These are phyloP conservation scores for Phalaenopsis aphrodite DNA, from an alignment of 106 monocot genomes.

Conservation along the genomic window DNA sequence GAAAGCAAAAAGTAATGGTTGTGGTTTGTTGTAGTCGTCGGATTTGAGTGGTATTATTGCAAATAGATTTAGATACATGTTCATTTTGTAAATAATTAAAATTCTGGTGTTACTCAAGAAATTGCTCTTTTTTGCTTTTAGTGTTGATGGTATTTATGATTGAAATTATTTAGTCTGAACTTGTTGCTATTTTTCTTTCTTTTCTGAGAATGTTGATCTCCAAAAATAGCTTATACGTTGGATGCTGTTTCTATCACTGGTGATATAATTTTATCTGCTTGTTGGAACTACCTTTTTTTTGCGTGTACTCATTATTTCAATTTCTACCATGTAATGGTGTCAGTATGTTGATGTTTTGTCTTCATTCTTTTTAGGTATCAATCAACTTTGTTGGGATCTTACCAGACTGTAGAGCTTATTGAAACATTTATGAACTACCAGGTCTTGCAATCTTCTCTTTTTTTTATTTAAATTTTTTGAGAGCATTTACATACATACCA, in stretches of 20 bases:
- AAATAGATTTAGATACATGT: not conserved
- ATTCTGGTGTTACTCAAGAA: too few species aligned
- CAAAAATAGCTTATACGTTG: not conserved
- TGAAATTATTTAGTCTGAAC: not conserved
- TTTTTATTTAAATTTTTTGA: not conserved
- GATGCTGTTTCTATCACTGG: not conserved
- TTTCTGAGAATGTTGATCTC: not conserved
- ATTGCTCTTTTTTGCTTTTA: not conserved
- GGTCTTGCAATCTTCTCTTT: conserved; percentile 18
- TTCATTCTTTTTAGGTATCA: conserved; percentile 43
- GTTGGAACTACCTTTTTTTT: not conserved
- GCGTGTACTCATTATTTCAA: not conserved
- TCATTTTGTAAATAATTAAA: not conserved
- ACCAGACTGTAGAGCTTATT: conserved; percentile 61
- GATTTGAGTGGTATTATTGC: not conserved
- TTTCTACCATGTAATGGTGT: not conserved
- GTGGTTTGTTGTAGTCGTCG: not conserved
- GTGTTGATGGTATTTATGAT: not conserved
- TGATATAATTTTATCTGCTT: not conserved
- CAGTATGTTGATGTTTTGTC: not conserved
- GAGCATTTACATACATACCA: not conserved
- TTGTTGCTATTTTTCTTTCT: not conserved
- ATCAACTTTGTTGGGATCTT: conserved; percentile 64
- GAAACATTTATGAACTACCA: conserved; percentile 83
- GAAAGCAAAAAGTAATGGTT: not conserved